Percentiles rank a stretch among this genome's conserved stretches.
Evolutionary conservation across 805 yeast genomes (phyloP).

Genomic region (Trichomonascus vanleenenianus): DNA sequence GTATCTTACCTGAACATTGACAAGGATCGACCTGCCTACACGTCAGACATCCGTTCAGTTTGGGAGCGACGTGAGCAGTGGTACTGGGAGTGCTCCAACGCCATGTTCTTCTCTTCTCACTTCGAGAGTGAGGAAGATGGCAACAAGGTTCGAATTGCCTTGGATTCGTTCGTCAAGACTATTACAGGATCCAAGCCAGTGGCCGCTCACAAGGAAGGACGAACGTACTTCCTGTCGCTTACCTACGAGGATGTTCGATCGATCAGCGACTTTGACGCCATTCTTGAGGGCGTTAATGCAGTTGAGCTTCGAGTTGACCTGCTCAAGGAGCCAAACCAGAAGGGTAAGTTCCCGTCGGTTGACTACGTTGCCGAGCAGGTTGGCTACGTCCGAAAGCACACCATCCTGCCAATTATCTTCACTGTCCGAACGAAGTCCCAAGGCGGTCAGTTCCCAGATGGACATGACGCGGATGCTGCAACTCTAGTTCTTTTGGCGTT

Average conservation of each 20-base stretch:
- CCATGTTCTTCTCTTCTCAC: constrained; percentile 67
- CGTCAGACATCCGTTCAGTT: constrained; percentile 70
- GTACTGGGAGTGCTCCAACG: constrained; percentile 76
- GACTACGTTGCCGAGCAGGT: constrained; percentile 66
- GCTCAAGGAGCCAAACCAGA: constrained; percentile 37
- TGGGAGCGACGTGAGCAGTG: constrained; percentile 76
- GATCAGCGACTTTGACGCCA: constrained; percentile 40
- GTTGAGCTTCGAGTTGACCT: constrained; percentile 79
- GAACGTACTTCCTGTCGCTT: constrained; percentile 64
- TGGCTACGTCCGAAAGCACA: constrained; percentile 55
- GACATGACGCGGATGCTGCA: constrained; percentile 39
- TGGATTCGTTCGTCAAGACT: constrained; percentile 48
- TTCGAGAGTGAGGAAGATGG: constrained; percentile 51
- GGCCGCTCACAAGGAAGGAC: constrained; percentile 29
- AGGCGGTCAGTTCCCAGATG: constrained; percentile 76
- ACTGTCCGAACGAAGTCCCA: constrained; percentile 72
- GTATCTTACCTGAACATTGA: constrained; percentile 67
- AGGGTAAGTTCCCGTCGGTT: constrained; percentile 21
- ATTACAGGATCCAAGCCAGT: constrained; percentile 50
- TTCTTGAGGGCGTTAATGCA: constrained; percentile 67
- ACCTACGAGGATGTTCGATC: constrained; percentile 55
- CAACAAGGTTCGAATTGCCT: constrained; percentile 47
- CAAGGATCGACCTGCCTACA: constrained; percentile 80
- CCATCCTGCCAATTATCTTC: constrained; percentile 68
- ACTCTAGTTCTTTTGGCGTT: constrained; percentile 53